A percentile compares a stretch with the other conserved stretches of the same genome.
Evolutionary conservation across 495 filamentous ascomycete genomes (phyloP).

Genomic region (Penicillium bovifimosum): DNA sequence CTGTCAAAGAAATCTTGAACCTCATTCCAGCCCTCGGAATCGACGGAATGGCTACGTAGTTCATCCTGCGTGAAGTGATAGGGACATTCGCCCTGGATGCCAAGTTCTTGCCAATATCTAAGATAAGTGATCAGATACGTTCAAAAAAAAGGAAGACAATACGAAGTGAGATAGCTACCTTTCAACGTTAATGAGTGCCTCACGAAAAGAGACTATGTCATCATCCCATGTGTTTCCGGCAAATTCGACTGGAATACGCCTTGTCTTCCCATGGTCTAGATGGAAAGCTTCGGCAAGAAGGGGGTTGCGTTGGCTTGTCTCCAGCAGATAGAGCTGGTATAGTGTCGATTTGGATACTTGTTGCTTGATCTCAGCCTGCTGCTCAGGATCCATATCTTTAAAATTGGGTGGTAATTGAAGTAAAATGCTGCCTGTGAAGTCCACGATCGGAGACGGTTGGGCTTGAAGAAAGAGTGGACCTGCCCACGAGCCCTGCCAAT

Average conservation of each 20-base stretch:
- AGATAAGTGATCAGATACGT: constrained; percentile 4
- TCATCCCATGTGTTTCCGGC: constrained; percentile 32
- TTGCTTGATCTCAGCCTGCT: constrained; percentile 23
- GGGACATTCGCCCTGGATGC: constrained; percentile 23
- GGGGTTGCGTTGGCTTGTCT: constrained; percentile 18
- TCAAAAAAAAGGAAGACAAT: background rate
- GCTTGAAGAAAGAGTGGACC: constrained; percentile 30
- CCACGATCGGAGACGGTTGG: constrained; percentile 23
- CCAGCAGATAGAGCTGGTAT: constrained; percentile 24
- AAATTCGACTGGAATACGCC: constrained; percentile 22
- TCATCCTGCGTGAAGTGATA: constrained; percentile 30
- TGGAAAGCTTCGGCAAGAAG: constrained; percentile 19
- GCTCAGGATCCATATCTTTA: constrained; percentile 9
- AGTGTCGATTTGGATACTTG: constrained; percentile 24
- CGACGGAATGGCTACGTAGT: constrained; percentile 18
- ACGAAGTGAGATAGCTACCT: constrained; percentile 10
- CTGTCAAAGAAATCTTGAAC: constrained; percentile 32
- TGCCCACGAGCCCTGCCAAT: constrained; percentile 34
- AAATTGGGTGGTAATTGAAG: background rate
- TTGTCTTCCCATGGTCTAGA: constrained; percentile 26
- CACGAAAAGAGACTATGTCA: constrained; percentile 29
- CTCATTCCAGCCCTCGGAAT: constrained; percentile 35
- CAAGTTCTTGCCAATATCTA: constrained; percentile 26
- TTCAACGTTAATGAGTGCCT: constrained; percentile 26
- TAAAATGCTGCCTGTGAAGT: constrained; percentile 24